phyloP scores from a whole-genome alignment of 2,329 filamentous ascomycete genomes.

The Endocalyx cinctus region DNA sequence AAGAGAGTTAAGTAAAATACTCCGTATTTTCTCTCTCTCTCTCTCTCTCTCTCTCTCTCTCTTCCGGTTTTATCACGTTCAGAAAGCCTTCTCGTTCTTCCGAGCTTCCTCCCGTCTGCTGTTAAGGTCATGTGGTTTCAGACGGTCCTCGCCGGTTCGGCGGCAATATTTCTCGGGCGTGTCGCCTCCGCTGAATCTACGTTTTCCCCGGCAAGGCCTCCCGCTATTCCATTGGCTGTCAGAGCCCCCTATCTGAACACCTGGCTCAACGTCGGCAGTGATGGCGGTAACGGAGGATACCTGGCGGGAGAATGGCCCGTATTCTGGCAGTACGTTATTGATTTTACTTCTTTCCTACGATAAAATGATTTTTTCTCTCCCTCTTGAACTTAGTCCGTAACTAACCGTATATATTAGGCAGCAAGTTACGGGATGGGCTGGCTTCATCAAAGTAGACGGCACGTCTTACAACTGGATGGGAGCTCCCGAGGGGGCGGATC shows the following conservation, averaged over 20 bases:
- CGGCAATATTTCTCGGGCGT: conserved; percentile 22
- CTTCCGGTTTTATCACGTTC: no score
- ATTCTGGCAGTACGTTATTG: conserved; percentile 61
- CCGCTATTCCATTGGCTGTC: conserved; percentile 67
- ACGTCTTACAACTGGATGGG: conserved; percentile 65
- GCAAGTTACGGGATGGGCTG: conserved; percentile 60
- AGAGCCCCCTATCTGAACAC: conserved; percentile 70
- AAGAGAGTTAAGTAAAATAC: no score
- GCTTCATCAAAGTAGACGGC: conserved; percentile 65
- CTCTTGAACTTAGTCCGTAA: neutral
- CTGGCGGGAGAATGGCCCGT: conserved; percentile 65
- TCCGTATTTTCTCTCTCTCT: no score
- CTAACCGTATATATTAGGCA: conserved; percentile 34
- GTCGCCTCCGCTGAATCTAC: conserved; percentile 39
- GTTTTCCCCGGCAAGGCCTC: conserved; percentile 61
- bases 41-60: no score
- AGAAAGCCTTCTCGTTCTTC: no score
- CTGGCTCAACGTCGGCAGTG: conserved; percentile 59
- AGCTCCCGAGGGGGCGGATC: conserved; percentile 38
- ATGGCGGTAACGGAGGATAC: conserved; percentile 60
- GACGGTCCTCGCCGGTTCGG: no score
- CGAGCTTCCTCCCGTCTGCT: no score
- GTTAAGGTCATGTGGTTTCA: no score
- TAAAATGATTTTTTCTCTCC: no score
- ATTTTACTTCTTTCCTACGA: neutral